Percentiles rank a stretch among this genome's conserved stretches.
Conservation (phyloP, 1,284 basidiomycete genomes). For the Cutaneotrichosporon dermatis region DNA sequence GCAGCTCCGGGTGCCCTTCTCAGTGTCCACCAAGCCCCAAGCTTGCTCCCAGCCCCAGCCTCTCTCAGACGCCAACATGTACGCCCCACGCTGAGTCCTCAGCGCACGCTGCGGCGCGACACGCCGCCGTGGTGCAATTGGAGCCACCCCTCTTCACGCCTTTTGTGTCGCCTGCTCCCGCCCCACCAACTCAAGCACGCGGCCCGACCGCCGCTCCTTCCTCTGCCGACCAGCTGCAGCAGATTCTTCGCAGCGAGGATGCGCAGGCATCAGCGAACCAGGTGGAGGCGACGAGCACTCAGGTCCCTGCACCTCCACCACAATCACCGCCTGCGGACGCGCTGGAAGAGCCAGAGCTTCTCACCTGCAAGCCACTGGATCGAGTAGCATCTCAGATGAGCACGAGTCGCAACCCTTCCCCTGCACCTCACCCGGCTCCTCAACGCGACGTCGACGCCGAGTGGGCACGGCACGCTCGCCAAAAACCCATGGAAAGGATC, state of each 20-base stretch:
- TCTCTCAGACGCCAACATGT: constrained; percentile 4
- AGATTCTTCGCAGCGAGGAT: constrained; percentile 12
- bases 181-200: not conserved
- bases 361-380: constrained; percentile 19
- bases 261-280: not conserved
- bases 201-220: constrained; percentile 6
- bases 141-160: constrained; percentile 18
- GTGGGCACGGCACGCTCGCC: constrained; percentile 11
- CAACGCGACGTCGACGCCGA: constrained; percentile 1
- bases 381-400: constrained; percentile 10
- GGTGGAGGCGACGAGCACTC: not conserved
- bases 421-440: not conserved
- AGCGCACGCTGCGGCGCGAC: constrained; percentile 10
- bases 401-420: not conserved
- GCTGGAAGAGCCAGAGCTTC: constrained; percentile 8
- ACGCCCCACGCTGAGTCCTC: constrained; percentile 20
- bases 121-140: constrained; percentile 4
- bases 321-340: not conserved
- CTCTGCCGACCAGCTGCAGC: constrained; percentile 15
- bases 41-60: constrained; percentile 10
- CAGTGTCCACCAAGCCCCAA: constrained; percentile 15
- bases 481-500: constrained; percentile 20
- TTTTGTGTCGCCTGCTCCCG: constrained; percentile 18
- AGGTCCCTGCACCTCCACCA: not conserved
- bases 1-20: not conserved